Conservation (phyloP, 2,329 filamentous ascomycete genomes). For the Apiospora malaysiana region DNA sequence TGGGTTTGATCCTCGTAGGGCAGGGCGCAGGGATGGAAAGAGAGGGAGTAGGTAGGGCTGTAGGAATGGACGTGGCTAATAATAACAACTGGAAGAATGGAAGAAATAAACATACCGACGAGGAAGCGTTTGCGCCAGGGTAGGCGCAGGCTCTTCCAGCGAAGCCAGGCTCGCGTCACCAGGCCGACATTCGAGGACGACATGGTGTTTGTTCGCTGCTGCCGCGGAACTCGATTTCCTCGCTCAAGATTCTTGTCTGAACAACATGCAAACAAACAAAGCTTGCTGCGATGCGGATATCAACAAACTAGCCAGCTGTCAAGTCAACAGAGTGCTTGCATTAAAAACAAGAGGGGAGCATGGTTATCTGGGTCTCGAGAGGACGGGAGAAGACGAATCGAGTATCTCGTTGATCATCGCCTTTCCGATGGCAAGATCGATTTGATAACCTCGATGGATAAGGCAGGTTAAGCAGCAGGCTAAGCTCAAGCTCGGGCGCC, state of each 20-base stretch:
- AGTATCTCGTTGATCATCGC: background rate
- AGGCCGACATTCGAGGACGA: constrained; percentile 45
- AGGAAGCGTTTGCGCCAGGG: constrained; percentile 70
- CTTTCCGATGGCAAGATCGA: background rate
- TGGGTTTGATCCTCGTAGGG: constrained; percentile 17
- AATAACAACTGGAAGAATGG: background rate
- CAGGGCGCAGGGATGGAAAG: background rate
- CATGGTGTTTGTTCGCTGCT: constrained; percentile 33
- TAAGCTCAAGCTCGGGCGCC: background rate
- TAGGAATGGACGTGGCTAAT: background rate
- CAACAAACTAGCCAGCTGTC: background rate
- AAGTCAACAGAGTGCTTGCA: background rate
- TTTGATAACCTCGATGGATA: constrained; percentile 10
- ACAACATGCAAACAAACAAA: background rate
- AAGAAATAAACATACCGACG: constrained; percentile 52
- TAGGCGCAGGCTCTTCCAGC: constrained; percentile 66
- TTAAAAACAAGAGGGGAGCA: background rate
- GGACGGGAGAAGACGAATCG: background rate
- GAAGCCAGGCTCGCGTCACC: constrained; percentile 56
- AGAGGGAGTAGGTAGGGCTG: background rate
- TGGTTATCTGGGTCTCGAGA: background rate
- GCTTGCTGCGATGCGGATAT: background rate
- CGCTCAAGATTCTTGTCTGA: background rate
- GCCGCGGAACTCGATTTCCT: too few relatives aligned
- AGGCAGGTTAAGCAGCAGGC: background rate